Conservation (phyloP, 495 filamentous ascomycete species). For the Penicillium desertorum region DNA sequence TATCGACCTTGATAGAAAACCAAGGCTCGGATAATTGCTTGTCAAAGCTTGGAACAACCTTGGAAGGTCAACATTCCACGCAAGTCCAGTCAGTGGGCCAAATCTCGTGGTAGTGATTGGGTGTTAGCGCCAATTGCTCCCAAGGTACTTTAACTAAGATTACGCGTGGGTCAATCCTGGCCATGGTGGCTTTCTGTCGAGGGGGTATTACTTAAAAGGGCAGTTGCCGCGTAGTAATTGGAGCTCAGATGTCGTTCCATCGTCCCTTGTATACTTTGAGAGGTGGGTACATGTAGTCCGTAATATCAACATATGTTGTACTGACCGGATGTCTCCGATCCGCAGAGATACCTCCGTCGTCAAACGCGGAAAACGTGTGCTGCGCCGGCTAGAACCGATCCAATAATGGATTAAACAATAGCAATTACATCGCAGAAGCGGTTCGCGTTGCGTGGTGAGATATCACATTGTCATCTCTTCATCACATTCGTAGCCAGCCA, state of each 20-base stretch:
- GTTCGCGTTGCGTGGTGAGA: slow-evolving; percentile 1
- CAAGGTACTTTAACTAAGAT: slow-evolving; percentile 30
- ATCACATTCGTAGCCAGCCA: slow-evolving; percentile 24
- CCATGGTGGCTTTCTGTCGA: neutral
- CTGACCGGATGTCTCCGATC: neutral
- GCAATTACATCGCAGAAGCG: neutral
- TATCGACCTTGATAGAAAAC: neutral
- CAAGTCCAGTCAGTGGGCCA: slow-evolving; percentile 13
- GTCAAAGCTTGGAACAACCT: slow-evolving; percentile 8
- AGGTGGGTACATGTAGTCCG: neutral
- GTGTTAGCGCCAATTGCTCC: slow-evolving; percentile 12
- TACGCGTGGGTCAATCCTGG: slow-evolving; percentile 14
- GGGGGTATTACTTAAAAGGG: neutral
- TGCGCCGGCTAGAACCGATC: neutral
- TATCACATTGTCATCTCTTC: slow-evolving; percentile 16
- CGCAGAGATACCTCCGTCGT: neutral
- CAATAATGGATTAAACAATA: neutral
- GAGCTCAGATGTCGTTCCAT: neutral
- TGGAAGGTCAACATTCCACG: neutral
- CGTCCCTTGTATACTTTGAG: neutral
- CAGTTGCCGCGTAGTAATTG: neutral
- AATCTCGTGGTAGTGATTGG: slow-evolving; percentile 19
- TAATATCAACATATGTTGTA: neutral
- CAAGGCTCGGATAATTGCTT: slow-evolving; percentile 4
- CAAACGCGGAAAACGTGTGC: neutral